Conservation (phyloP, 306 rosid genomes). For the Quercus alba region DNA sequence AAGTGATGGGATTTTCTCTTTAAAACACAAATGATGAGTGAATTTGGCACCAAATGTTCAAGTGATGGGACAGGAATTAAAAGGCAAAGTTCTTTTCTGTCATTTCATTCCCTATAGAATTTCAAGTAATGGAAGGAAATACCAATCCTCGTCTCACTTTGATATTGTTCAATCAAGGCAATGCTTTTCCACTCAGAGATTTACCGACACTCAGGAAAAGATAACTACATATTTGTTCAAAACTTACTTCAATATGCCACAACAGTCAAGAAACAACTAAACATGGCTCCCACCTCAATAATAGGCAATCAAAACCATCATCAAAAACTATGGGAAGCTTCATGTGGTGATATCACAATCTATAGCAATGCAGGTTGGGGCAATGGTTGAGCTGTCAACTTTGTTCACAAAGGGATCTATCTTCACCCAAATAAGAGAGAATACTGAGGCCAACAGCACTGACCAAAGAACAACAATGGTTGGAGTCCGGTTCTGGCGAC, state of each 20-base stretch:
- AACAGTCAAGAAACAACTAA: constrained; percentile 19
- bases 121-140: no score
- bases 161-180: constrained; percentile 9
- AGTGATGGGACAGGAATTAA: no score
- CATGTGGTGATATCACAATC: constrained; percentile 58
- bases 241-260: constrained; percentile 10
- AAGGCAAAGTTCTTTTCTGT: no score
- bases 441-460: constrained; percentile 87
- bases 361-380: constrained; percentile 65
- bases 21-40: no score
- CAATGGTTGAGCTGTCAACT: constrained; percentile 53
- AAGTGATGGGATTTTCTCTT: no score
- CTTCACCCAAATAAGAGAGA: constrained; percentile 94
- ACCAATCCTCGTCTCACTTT: constrained; percentile 1
- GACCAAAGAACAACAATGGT: constrained; percentile 94
- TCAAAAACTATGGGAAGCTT: constrained; percentile 14
- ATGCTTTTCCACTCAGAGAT: constrained; percentile 9
- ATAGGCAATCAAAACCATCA: constrained; percentile 15
- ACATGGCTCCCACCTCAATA: neutral
- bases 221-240: constrained; percentile 10
- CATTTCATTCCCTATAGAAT: no score
- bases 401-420: constrained; percentile 77
- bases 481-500: constrained; percentile 94
- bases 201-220: constrained; percentile 1
- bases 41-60: no score